Evolutionary conservation across 2,329 filamentous ascomycete species (phyloP), one percentile per base, ranked within the genome.

Genomic region (Xylariaceae sp.): DNA sequence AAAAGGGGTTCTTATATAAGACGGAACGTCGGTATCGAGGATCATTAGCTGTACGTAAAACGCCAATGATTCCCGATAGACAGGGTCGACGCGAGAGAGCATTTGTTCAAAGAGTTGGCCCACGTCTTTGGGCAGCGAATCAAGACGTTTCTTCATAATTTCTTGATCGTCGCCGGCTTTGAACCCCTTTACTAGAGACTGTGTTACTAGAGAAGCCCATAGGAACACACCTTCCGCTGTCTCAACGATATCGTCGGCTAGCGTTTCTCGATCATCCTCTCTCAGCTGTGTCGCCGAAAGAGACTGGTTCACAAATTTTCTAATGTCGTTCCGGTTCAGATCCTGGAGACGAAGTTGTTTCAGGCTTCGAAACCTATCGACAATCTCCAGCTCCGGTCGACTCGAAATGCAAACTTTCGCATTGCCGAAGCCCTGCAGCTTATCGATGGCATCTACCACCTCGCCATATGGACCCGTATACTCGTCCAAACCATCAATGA

Each of bases 401-500:
- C 54, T 56, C 10, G 54, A 52, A 42, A 56, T n/a, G 19, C 54
- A 56, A 15, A 34, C 9, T 32, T 56, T 56, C 1, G 41, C 32
- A 15, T 56, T 39, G 2, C n/a, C 16, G 21, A 41, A 34, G 1
- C 18, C n/a, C 10, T 29, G 10, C 2, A 52, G 22, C 3, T 46
- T 13, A 10, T 30, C 26, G 18, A 56, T 49, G 8, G 5, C 15
- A 21, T 49, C 41, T 9, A 52, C 5, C 6, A 56, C 5, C 8
- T 48, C 5, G 13, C 49, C 30, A 26, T 46, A 49, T 32, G 10
- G 10, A 12, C 47, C 50, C 5, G n/a, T 47, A 19, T n/a, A 50
- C 29, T 56, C 54, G 29, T 56, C 53, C 8, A 56, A 16, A 1
- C 54, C 54, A 29, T 56, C 54, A n/a, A 56, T 44, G 21, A 56